phyloP scores from a whole-genome alignment of 169 alveolate species.

The Toxoplasma gondii region DNA sequence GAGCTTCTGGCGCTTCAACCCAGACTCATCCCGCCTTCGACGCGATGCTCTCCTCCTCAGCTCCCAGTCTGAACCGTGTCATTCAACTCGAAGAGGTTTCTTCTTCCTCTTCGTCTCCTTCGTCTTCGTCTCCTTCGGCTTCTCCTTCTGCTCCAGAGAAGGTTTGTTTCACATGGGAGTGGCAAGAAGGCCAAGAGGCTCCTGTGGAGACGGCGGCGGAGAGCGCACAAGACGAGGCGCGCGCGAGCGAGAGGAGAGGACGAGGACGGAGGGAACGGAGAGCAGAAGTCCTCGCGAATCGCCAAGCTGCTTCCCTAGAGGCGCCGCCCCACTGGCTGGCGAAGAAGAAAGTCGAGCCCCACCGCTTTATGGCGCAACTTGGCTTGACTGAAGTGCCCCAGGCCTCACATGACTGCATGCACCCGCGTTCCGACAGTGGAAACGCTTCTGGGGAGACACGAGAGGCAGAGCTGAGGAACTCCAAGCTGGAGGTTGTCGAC shows the following conservation, averaged over 20 bases:
- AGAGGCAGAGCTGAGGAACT: no score
- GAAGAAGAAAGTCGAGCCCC: not conserved
- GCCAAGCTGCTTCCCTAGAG: not conserved
- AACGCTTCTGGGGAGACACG: no score
- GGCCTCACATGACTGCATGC: not conserved
- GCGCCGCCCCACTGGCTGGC: not conserved
- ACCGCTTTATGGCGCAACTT: not conserved
- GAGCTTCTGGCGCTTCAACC: no score
- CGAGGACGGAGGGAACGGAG: not conserved
- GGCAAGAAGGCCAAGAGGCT: not conserved
- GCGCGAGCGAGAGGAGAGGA: not conserved
- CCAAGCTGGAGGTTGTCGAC: no score
- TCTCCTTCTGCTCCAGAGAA: not conserved
- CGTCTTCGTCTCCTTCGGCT: not conserved
- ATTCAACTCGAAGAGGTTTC: not conserved
- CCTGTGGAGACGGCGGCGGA: not conserved
- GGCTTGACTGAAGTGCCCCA: not conserved
- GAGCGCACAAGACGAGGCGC: not conserved
- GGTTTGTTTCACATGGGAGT: not conserved
- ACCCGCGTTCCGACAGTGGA: not conserved
- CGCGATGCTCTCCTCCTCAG: not conserved
- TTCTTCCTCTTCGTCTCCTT: not conserved
- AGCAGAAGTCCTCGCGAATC: not conserved
- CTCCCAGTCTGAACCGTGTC: not conserved
- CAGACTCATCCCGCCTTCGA: not conserved